Evolutionary conservation across 352 stramenopile genomes (phyloP).

Genomic region (Pythium biforme): DNA sequence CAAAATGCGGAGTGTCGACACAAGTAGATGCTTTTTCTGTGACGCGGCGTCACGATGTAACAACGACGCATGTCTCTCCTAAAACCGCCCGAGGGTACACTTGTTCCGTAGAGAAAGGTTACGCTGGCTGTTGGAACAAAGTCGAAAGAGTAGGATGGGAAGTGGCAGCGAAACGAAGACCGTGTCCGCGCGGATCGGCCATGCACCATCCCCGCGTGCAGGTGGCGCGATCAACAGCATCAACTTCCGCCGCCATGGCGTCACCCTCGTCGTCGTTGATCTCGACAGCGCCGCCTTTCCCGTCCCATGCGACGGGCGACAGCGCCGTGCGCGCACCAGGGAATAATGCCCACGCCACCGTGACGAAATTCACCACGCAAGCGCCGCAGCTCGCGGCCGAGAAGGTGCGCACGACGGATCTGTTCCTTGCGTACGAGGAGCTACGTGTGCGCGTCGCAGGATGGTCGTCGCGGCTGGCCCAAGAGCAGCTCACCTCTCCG

Average conservation of each 20-base stretch:
- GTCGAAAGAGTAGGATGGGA: slow-evolving; percentile 14
- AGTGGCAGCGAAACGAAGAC: slow-evolving; percentile 10
- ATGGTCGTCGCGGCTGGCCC: slow-evolving; percentile 19
- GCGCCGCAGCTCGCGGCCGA: slow-evolving; percentile 10
- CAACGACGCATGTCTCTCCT: not conserved
- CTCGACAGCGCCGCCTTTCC: not conserved
- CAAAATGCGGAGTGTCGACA: not conserved
- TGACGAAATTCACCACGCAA: slow-evolving; percentile 19
- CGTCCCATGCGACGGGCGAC: slow-evolving; percentile 4
- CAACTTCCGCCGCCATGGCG: slow-evolving; percentile 6
- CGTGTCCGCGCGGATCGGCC: slow-evolving; percentile 11
- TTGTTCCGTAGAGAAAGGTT: not conserved
- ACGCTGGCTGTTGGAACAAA: not conserved
- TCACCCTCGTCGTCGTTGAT: not conserved
- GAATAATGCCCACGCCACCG: not conserved
- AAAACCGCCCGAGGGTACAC: not conserved
- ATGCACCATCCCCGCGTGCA: slow-evolving; percentile 9
- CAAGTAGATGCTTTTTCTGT: not conserved
- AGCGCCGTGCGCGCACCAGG: not conserved
- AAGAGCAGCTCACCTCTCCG: slow-evolving; percentile 1
- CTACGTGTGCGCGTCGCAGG: slow-evolving; percentile 4
- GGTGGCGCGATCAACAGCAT: not conserved
- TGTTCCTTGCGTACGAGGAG: slow-evolving; percentile 14
- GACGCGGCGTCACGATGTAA: not conserved
- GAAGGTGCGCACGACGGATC: slow-evolving; percentile 12